phyloP scores from a whole-genome alignment of 306 rosid genomes.

The Crataegus laevigata region DNA sequence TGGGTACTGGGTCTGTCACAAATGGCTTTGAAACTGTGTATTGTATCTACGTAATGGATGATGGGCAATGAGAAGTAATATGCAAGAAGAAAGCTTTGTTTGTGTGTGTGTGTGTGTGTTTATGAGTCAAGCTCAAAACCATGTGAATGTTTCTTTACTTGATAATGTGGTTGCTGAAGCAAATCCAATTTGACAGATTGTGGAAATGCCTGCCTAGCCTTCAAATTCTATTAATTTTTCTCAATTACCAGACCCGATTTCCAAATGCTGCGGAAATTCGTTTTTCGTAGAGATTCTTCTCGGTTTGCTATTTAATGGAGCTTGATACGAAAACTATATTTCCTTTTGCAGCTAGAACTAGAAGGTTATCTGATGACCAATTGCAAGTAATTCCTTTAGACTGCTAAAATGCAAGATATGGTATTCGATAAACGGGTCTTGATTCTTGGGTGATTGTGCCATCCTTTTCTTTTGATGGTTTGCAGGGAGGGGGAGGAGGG shows the following conservation, averaged over 20 bases:
- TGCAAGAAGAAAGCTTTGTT: not conserved
- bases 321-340: not conserved
- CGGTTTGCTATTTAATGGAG: not conserved
- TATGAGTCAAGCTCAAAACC: not conserved
- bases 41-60: not conserved
- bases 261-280: not conserved
- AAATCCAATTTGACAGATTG: not conserved
- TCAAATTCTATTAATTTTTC: not conserved
- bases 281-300: not conserved
- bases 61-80: not conserved
- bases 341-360: not conserved
- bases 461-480: not conserved
- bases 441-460: not conserved
- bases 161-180: not conserved
- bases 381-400: not conserved
- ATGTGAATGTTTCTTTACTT: not conserved
- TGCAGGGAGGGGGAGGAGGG: not conserved
- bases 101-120: not conserved
- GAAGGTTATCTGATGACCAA: not conserved
- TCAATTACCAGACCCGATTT: not conserved
- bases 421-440: not conserved
- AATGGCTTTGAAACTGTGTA: not conserved
- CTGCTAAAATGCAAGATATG: not conserved
- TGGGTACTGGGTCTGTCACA: conserved; percentile 4
- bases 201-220: not conserved